A percentile compares a stretch with the other conserved stretches of the same genome.
Evolutionary conservation across 768 basidiomycete genomes (phyloP).

Genomic region (Tephrocybe sp.): DNA sequence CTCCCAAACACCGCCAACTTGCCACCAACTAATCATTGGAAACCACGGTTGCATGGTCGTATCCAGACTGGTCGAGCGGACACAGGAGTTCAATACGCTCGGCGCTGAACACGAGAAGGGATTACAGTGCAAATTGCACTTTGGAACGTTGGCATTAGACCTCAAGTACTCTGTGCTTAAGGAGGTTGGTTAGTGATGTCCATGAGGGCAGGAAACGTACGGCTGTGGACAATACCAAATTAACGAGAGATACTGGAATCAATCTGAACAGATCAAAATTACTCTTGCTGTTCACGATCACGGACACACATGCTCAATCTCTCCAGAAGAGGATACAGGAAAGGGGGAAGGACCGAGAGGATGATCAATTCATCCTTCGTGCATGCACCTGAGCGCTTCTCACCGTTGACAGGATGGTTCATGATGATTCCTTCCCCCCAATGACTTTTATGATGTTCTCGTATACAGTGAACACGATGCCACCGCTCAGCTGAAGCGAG

Average conservation of each 20-base stretch:
- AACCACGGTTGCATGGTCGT: not conserved
- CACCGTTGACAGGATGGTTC: no score
- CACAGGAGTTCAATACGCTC: not conserved
- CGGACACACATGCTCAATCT: no score
- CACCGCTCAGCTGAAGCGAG: conserved; percentile 75
- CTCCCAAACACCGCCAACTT: no score
- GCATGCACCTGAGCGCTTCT: no score
- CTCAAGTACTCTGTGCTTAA: not conserved
- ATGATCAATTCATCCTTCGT: no score
- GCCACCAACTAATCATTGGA: not conserved
- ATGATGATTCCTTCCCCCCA: conserved; percentile 15
- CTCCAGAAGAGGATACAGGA: no score
- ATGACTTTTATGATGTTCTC: conserved; percentile 70
- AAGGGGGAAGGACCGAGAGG: no score
- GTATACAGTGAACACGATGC: conserved; percentile 91
- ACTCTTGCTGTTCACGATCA: no score
- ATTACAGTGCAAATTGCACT: not conserved
- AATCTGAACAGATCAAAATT: no score
- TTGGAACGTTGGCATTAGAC: not conserved
- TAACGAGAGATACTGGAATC: no score
- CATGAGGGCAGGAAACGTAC: not conserved
- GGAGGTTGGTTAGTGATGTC: not conserved
- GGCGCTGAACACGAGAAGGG: no score
- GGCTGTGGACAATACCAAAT: not conserved
- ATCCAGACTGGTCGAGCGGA: not conserved